These are phyloP conservation scores for Akanthomyces uredinophilus DNA, from an alignment of 2,329 filamentous ascomycete genomes.

Conservation along the genomic window DNA sequence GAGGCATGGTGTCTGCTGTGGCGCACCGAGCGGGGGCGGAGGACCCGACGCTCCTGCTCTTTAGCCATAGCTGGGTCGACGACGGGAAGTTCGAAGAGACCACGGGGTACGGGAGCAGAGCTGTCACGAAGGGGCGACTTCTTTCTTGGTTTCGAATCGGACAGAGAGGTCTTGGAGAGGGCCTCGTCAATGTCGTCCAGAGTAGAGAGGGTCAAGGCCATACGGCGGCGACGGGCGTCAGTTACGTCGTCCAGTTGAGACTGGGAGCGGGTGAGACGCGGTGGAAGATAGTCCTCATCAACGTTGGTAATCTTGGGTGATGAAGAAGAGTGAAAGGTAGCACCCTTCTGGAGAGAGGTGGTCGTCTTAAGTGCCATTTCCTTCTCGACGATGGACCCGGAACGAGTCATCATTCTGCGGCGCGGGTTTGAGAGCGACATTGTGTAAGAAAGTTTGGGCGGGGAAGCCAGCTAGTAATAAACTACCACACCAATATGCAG, in stretches of 20 bases:
- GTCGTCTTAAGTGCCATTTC: constrained; percentile 47
- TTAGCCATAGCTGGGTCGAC: constrained; percentile 44
- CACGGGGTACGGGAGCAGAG: constrained; percentile 54
- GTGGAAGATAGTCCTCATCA: constrained; percentile 42
- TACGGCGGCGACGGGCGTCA: constrained; percentile 63
- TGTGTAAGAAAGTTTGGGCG: constrained; percentile 31
- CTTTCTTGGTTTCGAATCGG: constrained; percentile 22
- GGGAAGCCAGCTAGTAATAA: constrained; percentile 21
- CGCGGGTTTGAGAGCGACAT: constrained; percentile 43
- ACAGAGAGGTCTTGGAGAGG: constrained; percentile 43
- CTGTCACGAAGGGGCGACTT: constrained; percentile 43
- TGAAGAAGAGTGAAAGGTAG: constrained; percentile 56
- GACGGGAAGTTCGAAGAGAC: constrained; percentile 53
- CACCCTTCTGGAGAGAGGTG: constrained; percentile 62
- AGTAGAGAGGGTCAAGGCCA: constrained; percentile 49
- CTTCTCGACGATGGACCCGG: constrained; percentile 35
- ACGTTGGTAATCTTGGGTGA: constrained; percentile 25
- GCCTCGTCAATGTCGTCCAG: constrained; percentile 54
- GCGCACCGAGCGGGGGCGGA: constrained; percentile 52
- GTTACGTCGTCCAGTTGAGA: constrained; percentile 68
- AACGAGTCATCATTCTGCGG: constrained; percentile 37
- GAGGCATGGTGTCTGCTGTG: constrained; percentile 64
- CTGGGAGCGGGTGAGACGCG: constrained; percentile 60
- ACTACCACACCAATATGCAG: constrained; percentile 27
- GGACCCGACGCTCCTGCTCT: constrained; percentile 42